Evolutionary conservation across 352 stramenopile species (phyloP), one percentile per base, ranked within the genome.

Genomic region (Phytopythium litorale): DNA sequence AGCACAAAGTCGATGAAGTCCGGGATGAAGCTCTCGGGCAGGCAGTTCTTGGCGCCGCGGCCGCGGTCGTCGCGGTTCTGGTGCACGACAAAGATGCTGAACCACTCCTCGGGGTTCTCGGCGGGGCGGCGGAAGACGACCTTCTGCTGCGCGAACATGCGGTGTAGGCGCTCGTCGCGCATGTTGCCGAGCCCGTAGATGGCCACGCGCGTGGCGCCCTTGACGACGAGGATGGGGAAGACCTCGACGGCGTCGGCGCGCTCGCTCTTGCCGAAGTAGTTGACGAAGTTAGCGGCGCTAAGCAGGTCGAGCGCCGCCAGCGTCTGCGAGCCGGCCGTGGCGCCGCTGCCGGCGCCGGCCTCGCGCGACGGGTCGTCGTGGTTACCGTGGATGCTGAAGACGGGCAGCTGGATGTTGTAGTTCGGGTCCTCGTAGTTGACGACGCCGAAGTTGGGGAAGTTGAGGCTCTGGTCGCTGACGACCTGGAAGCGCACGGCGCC

Each of bases 341-440:
- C 49, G 46, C 63, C 54, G 53, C 67, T 60, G 57, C 74, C 83
- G 1, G 60, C n/a, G 53, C 73, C 78, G 46, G 88, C 93, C 57
- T 99, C 97, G 43, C 97, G 81, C 15, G 95, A 96, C 12, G 98
- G 97, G 77, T 99, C 97, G 75, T 99, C 98, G 80, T 99, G 98
- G 83, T 99, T 99, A 16, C 98, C 98, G 73, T 99, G 97, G 68
- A 99, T 99, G 61, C 84, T 91, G 69, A 99, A 99, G 19, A 99
- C 86, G 5, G 98, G 97, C 33, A 99, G 79, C 64, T 98, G 76
- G 43, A 98, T 87, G 68, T 97, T 94, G 70, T 87, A 93, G 62
- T 97, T 97, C 19, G 93, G 91, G 72, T 99, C 95, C 66, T 99
- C 92, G 77, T 99, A 99, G 79, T 99, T 99, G 43, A 98, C 97